Percentiles rank a stretch among this genome's conserved stretches.
Conservation (phyloP, 1,284 basidiomycete genomes). For the Pulveroboletus sp. region DNA sequence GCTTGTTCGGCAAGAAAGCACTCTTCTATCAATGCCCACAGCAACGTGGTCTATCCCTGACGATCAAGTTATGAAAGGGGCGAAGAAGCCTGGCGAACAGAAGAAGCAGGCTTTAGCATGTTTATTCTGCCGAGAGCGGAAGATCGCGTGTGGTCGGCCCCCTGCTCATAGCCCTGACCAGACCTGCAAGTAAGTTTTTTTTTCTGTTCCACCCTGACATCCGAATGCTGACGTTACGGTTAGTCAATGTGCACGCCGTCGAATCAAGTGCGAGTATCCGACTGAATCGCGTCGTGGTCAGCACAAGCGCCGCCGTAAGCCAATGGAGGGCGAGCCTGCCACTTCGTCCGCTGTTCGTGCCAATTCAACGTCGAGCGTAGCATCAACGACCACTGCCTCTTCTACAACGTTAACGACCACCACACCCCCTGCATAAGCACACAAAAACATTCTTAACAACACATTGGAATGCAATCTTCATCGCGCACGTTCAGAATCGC, state of each 20-base stretch:
- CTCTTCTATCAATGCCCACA: constrained; percentile 25
- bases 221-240: constrained; percentile 22
- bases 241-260: constrained; percentile 48
- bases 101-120: constrained; percentile 40
- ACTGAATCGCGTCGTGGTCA: constrained; percentile 51
- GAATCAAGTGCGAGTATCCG: constrained; percentile 46
- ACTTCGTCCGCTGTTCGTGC: constrained; percentile 22
- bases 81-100: constrained; percentile 35
- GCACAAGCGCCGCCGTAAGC: constrained; percentile 42
- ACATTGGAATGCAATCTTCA: constrained; percentile 5
- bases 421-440: constrained; percentile 22
- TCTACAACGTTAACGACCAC: constrained; percentile 20
- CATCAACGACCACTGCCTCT: constrained; percentile 15
- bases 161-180: constrained; percentile 31
- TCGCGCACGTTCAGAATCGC: constrained; percentile 13
- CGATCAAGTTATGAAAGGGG: constrained; percentile 32
- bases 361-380: constrained; percentile 20
- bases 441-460: constrained; percentile 8
- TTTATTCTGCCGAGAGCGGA: constrained; percentile 38
- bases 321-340: constrained; percentile 24
- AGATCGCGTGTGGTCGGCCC: constrained; percentile 38
- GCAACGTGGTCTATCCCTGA: constrained; percentile 36
- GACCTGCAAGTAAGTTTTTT: constrained; percentile 36
- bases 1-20: constrained; percentile 29
- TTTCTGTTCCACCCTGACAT: constrained; percentile 6